Evolutionary conservation across 176 grass and related monocot species (phyloP).

Genomic region (Rhynchospora breviuscula): DNA sequence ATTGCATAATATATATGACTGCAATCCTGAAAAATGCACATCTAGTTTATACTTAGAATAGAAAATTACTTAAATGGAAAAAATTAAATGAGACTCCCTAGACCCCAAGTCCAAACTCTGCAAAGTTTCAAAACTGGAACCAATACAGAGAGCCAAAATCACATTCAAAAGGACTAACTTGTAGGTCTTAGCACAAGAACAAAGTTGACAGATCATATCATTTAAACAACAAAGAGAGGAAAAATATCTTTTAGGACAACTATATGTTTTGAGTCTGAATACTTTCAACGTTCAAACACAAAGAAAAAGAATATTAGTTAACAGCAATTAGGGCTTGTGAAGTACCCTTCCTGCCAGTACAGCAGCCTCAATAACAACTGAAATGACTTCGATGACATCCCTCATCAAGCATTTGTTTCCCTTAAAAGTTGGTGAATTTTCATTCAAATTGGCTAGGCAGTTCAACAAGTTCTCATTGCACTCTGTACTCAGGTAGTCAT

Average conservation of each 20-base stretch:
- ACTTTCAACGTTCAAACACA: neutral
- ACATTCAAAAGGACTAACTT: neutral
- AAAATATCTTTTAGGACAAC: neutral
- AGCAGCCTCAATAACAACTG: conserved; percentile 69
- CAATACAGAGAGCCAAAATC: neutral
- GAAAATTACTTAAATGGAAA: neutral
- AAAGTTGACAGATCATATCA: neutral
- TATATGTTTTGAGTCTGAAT: neutral
- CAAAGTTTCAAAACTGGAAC: neutral
- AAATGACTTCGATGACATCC: conserved; percentile 77
- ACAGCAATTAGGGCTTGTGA: conserved; percentile 52
- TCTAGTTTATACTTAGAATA: neutral
- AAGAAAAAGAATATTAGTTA: neutral
- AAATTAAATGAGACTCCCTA: neutral
- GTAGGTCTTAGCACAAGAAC: neutral
- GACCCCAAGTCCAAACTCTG: neutral
- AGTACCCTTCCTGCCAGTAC: conserved; percentile 70
- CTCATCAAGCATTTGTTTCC: conserved; percentile 85
- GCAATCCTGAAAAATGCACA: neutral
- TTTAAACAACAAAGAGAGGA: neutral
- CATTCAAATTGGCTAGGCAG: conserved; percentile 51
- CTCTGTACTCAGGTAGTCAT: conserved; percentile 71
- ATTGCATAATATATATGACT: neutral
- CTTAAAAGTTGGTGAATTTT: conserved; percentile 40
- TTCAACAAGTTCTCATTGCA: conserved; percentile 67